A percentile compares a stretch with the other conserved stretches of the same genome.
These are phyloP conservation scores for Cladosporium halotolerans DNA, from an alignment of 2,329 filamentous ascomycete genomes.

Conservation along the genomic window DNA sequence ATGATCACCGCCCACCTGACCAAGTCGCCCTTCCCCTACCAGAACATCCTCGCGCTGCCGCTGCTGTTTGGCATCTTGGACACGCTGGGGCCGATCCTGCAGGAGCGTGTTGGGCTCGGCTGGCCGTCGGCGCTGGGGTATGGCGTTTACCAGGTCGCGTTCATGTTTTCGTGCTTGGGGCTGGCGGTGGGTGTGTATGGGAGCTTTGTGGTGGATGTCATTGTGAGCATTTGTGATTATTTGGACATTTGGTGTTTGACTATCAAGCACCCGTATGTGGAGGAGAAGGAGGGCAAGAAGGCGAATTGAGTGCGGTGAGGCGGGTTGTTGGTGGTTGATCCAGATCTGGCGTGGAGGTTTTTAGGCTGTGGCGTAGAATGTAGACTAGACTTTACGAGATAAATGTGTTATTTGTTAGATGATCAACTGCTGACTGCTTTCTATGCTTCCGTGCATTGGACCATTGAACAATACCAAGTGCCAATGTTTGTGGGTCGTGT, in stretches of 20 bases:
- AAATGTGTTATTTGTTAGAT: no score
- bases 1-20: constrained; percentile 95
- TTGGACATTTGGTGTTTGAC: constrained; percentile 97
- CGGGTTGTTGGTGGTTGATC: neutral
- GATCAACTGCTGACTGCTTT: no score
- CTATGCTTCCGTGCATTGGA: no score
- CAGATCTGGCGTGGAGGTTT: no score
- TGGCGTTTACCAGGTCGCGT: constrained; percentile 78
- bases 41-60: constrained; percentile 76
- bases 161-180: constrained; percentile 83
- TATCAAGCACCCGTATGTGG: constrained; percentile 73
- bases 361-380: no score
- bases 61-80: constrained; percentile 74
- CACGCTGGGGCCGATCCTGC: constrained; percentile 64
- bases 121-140: constrained; percentile 70
- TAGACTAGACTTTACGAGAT: no score
- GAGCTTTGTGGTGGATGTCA: constrained; percentile 94
- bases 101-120: constrained; percentile 45
- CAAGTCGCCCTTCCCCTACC: constrained; percentile 80
- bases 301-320: constrained; percentile 3
- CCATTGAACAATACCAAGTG: no score
- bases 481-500: no score
- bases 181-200: constrained; percentile 86
- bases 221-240: constrained; percentile 96
- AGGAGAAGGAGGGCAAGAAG: constrained; percentile 17